Base-by-base conservation (phyloP, 1,139 yeast species). In the Candida albicans region DNA sequence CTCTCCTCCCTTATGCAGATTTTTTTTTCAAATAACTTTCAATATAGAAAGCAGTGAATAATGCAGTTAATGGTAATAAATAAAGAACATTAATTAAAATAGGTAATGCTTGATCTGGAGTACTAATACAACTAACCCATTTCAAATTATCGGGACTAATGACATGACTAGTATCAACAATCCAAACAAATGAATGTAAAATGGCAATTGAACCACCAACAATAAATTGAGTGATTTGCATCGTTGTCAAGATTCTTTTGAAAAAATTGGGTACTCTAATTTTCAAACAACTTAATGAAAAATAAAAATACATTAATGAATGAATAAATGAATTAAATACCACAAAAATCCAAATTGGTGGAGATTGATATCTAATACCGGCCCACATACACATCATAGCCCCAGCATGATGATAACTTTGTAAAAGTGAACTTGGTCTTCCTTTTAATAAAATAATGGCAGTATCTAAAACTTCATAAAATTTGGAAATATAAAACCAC, bases 311-410 rank as follows among this genome's bases (percentile, higher is more conserved):
- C 91, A 85, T 85, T 64, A 84, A 74, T 33, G 87, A 73, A 67
- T 85, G 91, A 58, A 85, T 83, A 58, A 84, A 79, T 11, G 89
- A 83, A 69, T 84, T 85, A 77, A 84, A 85, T 25, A 82, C 88
- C 42, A 84, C 90, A 63, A 84, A 84, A 52, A 84, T 81, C 93
- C 91, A 84, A 58, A 84, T 84, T 33, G 91, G 91, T 9, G 90
- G 88, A 10, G 88, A 78, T 46, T 79, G 79, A 61, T 68, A 85
- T 46, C 91, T 68, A 46, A 83, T 77, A 3, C 91, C 93, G 2
- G 87, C 80, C 90, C 90, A 84, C 91, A 84, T 84, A 53, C 88
- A 82, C 67, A 84, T 70, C 84, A 84, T 84, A 40, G 93, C 93
- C 33, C 91, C 93, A 2, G 91, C 80, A 60, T 85, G 93, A 60